Evolutionary conservation across 2,329 filamentous ascomycete genomes (phyloP).

Genomic region (Teratosphaeria nubilosa): DNA sequence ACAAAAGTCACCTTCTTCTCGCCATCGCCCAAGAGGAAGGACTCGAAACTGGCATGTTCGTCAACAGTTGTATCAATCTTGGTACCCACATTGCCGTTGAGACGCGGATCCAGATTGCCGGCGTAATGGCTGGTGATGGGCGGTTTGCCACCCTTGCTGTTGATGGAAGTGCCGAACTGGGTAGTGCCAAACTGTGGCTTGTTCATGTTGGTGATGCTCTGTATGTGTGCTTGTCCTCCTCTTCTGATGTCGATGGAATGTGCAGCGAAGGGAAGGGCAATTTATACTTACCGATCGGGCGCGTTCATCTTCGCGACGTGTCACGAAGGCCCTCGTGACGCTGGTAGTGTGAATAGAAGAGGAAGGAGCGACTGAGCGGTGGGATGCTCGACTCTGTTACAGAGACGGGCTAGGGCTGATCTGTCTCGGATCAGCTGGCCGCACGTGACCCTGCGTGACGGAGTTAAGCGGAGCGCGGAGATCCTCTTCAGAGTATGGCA

Average conservation of each 20-base stretch:
- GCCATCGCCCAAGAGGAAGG: constrained; percentile 75
- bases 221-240: background rate
- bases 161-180: background rate
- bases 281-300: constrained; percentile 38
- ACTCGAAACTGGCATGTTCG: constrained; percentile 62
- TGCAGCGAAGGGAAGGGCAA: constrained; percentile 2
- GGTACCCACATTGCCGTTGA: constrained; percentile 11
- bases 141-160: background rate
- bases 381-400: background rate
- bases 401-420: background rate
- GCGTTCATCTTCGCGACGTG: constrained; percentile 39
- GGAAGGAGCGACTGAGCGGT: constrained; percentile 8
- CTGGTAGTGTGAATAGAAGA: background rate
- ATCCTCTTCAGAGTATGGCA: too few relatives aligned
- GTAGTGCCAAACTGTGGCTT: background rate
- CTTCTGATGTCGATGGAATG: background rate
- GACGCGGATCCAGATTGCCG: constrained; percentile 8
- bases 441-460: too few relatives aligned
- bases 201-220: constrained; percentile 2
- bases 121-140: constrained; percentile 6
- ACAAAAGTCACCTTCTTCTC: constrained; percentile 91
- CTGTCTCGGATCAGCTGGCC: background rate
- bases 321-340: constrained; percentile 4
- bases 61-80: constrained; percentile 19
- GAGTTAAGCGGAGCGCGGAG: too few relatives aligned